Evolutionary conservation across 768 basidiomycete genomes (phyloP).

Genomic region (Leccinellum albellum): DNA sequence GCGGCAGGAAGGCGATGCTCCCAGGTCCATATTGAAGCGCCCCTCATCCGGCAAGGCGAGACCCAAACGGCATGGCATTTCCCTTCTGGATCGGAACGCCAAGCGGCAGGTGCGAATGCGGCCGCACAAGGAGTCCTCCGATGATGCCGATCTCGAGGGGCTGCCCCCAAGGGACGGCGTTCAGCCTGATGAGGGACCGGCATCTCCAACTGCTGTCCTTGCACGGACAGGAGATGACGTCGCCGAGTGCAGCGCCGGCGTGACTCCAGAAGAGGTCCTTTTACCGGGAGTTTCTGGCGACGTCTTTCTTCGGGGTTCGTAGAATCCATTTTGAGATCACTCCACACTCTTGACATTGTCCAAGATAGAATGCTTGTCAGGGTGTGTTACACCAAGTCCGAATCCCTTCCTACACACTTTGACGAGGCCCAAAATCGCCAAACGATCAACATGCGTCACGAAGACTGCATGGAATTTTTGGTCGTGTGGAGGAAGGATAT

Average conservation of each 20-base stretch:
- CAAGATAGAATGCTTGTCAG: slow-evolving; percentile 89
- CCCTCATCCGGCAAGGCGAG: slow-evolving; percentile 6
- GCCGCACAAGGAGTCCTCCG: slow-evolving; percentile 21
- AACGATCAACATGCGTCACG: slow-evolving; percentile 54
- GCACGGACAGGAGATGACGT: slow-evolving; percentile 54
- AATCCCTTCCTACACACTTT: slow-evolving; percentile 47
- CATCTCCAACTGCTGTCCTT: slow-evolving; percentile 63
- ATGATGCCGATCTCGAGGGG: slow-evolving; percentile 12
- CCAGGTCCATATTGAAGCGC: slow-evolving; percentile 25
- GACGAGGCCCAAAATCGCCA: slow-evolving; percentile 68
- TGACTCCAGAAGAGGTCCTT: slow-evolving; percentile 33
- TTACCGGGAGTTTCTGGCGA: slow-evolving; percentile 40
- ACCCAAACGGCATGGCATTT: slow-evolving; percentile 10
- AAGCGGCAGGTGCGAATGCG: slow-evolving; percentile 8
- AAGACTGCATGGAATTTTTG: slow-evolving; percentile 78
- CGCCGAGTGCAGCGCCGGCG: slow-evolving; percentile 62
- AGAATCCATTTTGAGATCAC: neutral
- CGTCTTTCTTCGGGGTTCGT: slow-evolving; percentile 70
- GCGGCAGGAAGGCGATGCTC: slow-evolving; percentile 12
- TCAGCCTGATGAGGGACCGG: slow-evolving; percentile 35
- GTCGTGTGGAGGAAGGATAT: slow-evolving; percentile 78
- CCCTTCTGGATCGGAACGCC: slow-evolving; percentile 10
- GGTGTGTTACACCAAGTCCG: slow-evolving; percentile 59
- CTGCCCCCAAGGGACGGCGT: slow-evolving; percentile 1
- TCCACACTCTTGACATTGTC: slow-evolving; percentile 12